Evolutionary conservation across 768 basidiomycete species (phyloP).

Genomic region (Hericium rajendrae): DNA sequence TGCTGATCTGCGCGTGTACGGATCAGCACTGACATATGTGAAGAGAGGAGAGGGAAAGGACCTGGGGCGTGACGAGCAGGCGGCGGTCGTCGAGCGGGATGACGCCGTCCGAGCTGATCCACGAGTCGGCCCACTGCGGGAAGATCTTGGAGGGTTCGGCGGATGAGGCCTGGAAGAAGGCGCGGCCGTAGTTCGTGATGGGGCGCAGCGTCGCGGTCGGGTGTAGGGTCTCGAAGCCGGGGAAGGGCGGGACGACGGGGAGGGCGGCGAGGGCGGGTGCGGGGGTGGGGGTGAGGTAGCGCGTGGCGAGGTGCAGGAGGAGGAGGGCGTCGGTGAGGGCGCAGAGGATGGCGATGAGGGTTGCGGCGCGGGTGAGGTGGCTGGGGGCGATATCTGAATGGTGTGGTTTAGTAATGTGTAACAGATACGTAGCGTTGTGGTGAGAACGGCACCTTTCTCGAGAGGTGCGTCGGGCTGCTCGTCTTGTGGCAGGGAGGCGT

Average conservation of each 20-base stretch:
- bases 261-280: background rate
- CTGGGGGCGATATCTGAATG: background rate
- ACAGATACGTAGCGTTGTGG: background rate
- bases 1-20: background rate
- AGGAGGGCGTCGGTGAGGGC: background rate
- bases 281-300: background rate
- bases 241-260: slow-evolving; percentile 1
- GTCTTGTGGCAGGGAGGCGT: background rate
- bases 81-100: slow-evolving; percentile 3
- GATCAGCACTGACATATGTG: background rate
- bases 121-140: slow-evolving; percentile 5
- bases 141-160: slow-evolving; percentile 2
- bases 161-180: background rate
- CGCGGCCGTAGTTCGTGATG: background rate
- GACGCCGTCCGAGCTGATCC: background rate
- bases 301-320: background rate
- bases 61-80: background rate
- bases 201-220: background rate
- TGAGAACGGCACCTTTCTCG: background rate
- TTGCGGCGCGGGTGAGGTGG: background rate
- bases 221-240: slow-evolving; percentile 5
- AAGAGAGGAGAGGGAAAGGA: background rate
- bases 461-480: background rate
- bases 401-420: background rate
- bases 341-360: background rate